phyloP scores from a whole-genome alignment of 495 filamentous ascomycete species.

The Aspergillus baeticus region DNA sequence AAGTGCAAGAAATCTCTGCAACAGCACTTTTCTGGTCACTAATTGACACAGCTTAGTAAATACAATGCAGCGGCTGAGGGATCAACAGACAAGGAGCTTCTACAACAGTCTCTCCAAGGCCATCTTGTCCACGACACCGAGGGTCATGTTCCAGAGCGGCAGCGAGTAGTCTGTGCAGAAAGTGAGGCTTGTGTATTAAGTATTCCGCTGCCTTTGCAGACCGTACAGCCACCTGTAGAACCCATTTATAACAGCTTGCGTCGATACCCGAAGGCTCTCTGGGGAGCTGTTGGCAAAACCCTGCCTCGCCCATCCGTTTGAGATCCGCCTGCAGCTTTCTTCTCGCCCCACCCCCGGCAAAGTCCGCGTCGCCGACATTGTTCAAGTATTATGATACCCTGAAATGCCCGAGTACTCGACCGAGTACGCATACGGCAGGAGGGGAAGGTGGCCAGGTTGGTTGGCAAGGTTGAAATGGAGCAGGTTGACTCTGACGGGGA shows the following conservation, averaged over 20 bases:
- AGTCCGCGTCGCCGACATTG: conserved; percentile 33
- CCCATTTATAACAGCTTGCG: conserved; percentile 29
- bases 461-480: conserved; percentile 26
- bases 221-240: conserved; percentile 36
- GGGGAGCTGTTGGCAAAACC: conserved; percentile 38
- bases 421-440: conserved; percentile 31
- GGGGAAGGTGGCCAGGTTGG: conserved; percentile 29
- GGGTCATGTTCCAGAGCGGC: not conserved
- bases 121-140: not conserved
- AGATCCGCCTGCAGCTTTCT: conserved; percentile 24
- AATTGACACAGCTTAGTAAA: too few species aligned
- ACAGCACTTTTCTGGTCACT: too few species aligned
- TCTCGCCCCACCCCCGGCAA: conserved; percentile 29
- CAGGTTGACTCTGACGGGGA: conserved; percentile 21
- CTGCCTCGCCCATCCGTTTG: conserved; percentile 27
- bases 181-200: conserved; percentile 43
- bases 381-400: conserved; percentile 34
- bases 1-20: too few species aligned
- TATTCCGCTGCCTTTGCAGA: conserved; percentile 37
- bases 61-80: too few species aligned
- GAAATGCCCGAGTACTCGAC: conserved; percentile 28
- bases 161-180: conserved; percentile 15
- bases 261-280: conserved; percentile 31
- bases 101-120: not conserved
- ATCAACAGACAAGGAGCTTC: not conserved